Evolutionary conservation across 1,284 basidiomycete genomes (phyloP).

Genomic region (Mixia osmundae): DNA sequence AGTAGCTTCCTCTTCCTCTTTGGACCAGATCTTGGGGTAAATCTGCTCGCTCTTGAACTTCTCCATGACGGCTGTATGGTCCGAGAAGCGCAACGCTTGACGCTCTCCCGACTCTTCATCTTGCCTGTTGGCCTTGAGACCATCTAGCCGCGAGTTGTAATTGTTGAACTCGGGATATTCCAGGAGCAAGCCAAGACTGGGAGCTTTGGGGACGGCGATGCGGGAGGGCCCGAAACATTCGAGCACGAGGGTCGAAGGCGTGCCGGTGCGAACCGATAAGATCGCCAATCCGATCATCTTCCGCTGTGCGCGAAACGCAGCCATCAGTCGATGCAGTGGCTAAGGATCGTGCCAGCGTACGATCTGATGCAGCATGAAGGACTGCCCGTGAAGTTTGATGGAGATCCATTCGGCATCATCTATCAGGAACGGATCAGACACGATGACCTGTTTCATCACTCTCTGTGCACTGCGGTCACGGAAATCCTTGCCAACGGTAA

Average conservation of each 20-base stretch:
- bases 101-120: constrained; percentile 23
- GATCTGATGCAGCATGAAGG: constrained; percentile 93
- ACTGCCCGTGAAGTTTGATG: constrained; percentile 83
- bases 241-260: constrained; percentile 42
- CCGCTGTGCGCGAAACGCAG: constrained; percentile 31
- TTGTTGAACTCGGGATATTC: constrained; percentile 70
- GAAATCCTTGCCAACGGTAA: constrained; percentile 71
- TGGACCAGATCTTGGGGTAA: constrained; percentile 54
- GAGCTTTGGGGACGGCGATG: constrained; percentile 85
- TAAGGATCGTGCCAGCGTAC: constrained; percentile 18
- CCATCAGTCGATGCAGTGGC: neutral
- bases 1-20: constrained; percentile 37
- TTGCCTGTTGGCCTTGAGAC: constrained; percentile 33
- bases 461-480: constrained; percentile 56
- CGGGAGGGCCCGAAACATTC: constrained; percentile 37
- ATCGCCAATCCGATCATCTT: constrained; percentile 91
- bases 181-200: constrained; percentile 78
- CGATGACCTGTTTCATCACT: constrained; percentile 64
- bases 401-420: constrained; percentile 88
- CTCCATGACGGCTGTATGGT: constrained; percentile 32
- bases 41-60: constrained; percentile 62
- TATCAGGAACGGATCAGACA: constrained; percentile 54
- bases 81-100: constrained; percentile 45
- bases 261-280: constrained; percentile 46
- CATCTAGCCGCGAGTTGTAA: constrained; percentile 47